These are phyloP conservation scores for Rhodotorula babjevae DNA, from an alignment of 768 basidiomycete genomes.

Conservation along the genomic window DNA sequence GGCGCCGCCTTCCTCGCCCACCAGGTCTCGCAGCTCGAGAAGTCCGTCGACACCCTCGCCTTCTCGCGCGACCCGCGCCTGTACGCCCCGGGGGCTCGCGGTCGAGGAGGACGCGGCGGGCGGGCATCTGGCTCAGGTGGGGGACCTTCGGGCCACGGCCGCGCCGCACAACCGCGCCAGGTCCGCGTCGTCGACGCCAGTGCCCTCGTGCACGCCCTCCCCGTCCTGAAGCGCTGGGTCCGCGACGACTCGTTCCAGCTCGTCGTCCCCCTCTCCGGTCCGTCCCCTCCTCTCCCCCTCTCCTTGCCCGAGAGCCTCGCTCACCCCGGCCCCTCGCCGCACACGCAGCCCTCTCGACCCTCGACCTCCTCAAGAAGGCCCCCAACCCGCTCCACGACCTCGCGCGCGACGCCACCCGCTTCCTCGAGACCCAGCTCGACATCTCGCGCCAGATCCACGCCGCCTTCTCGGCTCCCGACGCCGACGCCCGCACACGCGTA, in stretches of 20 bases:
- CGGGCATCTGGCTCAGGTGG: background rate
- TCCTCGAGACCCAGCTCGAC: constrained; percentile 35
- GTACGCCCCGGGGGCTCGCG: background rate
- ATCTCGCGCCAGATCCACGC: constrained; percentile 21
- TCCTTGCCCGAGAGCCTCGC: background rate
- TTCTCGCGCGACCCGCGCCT: constrained; percentile 17
- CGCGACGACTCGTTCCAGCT: constrained; percentile 20
- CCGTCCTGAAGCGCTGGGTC: constrained; percentile 37
- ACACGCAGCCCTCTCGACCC: constrained; percentile 25
- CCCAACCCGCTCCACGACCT: constrained; percentile 19
- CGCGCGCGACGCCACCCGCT: constrained; percentile 32
- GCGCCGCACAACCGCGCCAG: too few species aligned
- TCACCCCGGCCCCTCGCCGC: background rate
- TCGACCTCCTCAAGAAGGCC: constrained; percentile 35
- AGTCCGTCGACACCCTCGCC: constrained; percentile 15
- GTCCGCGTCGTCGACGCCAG: constrained; percentile 26
- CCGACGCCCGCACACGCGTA: constrained; percentile 9
- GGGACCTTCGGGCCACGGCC: background rate
- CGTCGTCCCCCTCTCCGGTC: constrained; percentile 32
- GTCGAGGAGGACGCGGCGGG: background rate
- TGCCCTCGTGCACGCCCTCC: constrained; percentile 34
- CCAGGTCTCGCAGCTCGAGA: constrained; percentile 31
- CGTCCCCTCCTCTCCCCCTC: background rate
- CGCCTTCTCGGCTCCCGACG: background rate
- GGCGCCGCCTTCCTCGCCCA: constrained; percentile 40